phyloP scores from a whole-genome alignment of 768 basidiomycete genomes.

The Megacollybia marginata region DNA sequence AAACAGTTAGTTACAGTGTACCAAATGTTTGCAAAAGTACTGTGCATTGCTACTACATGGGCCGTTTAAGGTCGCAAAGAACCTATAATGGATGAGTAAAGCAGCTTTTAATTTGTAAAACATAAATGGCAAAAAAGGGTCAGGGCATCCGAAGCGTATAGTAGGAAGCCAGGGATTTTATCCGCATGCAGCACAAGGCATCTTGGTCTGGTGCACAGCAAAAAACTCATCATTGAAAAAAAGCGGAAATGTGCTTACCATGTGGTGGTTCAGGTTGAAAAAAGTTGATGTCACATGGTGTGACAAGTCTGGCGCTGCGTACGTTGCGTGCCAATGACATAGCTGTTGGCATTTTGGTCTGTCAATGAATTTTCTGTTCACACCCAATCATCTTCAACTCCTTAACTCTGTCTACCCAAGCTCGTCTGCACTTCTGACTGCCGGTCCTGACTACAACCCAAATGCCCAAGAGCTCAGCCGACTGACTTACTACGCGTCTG shows the following conservation, averaged over 20 bases:
- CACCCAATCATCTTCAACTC: constrained; percentile 77
- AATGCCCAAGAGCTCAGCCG: constrained; percentile 82
- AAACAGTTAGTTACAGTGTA: not conserved
- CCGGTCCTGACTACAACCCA: constrained; percentile 72
- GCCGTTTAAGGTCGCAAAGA: not conserved
- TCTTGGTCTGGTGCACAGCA: constrained; percentile 59
- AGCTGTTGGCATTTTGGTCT: not conserved
- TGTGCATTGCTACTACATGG: too few relatives aligned
- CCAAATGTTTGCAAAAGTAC: too few relatives aligned
- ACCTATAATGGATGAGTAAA: not conserved
- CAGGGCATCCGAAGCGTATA: constrained; percentile 49
- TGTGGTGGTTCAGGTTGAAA: constrained; percentile 1
- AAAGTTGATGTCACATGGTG: constrained; percentile 6
- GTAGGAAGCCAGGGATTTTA: constrained; percentile 35
- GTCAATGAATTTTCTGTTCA: constrained; percentile 65
- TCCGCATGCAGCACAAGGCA: constrained; percentile 34
- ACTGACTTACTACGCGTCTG: constrained; percentile 75
- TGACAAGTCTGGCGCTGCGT: constrained; percentile 1
- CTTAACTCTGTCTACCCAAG: constrained; percentile 85
- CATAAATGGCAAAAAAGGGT: constrained; percentile 14
- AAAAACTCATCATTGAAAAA: constrained; percentile 32
- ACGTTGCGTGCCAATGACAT: constrained; percentile 1
- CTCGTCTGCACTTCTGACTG: constrained; percentile 60
- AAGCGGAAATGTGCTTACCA: constrained; percentile 16
- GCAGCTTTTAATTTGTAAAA: not conserved